phyloP scores from a whole-genome alignment of 169 alveolate species.

The Plasmodium chabaudi region DNA sequence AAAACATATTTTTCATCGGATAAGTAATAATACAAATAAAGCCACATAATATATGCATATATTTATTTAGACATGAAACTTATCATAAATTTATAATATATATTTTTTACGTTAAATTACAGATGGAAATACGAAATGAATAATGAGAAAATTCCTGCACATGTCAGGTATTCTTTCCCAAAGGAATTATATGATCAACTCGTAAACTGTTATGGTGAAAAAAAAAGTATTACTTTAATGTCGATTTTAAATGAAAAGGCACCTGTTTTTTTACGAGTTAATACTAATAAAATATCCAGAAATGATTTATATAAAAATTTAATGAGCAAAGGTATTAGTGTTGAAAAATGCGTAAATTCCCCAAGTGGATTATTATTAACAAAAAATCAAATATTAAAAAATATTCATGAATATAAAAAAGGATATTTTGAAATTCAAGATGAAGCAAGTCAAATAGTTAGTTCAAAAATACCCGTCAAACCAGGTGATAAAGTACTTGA shows the following conservation, averaged over 20 bases:
- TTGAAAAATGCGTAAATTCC: slow-evolving; percentile 89
- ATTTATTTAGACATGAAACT: background rate
- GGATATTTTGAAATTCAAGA: slow-evolving; percentile 95
- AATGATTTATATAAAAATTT: slow-evolving; percentile 84
- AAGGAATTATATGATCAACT: slow-evolving; percentile 84
- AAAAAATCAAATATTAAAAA: slow-evolving; percentile 85
- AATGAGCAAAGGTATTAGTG: slow-evolving; percentile 87
- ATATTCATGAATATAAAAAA: slow-evolving; percentile 89
- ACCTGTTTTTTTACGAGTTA: slow-evolving; percentile 87
- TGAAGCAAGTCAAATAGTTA: slow-evolving; percentile 92
- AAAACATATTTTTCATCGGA: slow-evolving; percentile 74
- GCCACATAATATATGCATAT: background rate
- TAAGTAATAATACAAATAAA: slow-evolving; percentile 16
- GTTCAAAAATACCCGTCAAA: slow-evolving; percentile 87
- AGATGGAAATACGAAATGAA: slow-evolving; percentile 88
- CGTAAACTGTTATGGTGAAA: slow-evolving; percentile 84
- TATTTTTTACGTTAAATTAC: slow-evolving; percentile 1
- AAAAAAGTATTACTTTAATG: slow-evolving; percentile 86
- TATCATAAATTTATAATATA: background rate
- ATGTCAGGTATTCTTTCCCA: slow-evolving; percentile 90
- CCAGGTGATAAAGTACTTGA: slow-evolving; percentile 94
- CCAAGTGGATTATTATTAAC: slow-evolving; percentile 90
- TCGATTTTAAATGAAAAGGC: slow-evolving; percentile 89
- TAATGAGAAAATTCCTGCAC: slow-evolving; percentile 87
- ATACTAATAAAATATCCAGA: slow-evolving; percentile 79